Evolutionary conservation across 148 eudicot species (phyloP).

Genomic region (Silene latifolia): DNA sequence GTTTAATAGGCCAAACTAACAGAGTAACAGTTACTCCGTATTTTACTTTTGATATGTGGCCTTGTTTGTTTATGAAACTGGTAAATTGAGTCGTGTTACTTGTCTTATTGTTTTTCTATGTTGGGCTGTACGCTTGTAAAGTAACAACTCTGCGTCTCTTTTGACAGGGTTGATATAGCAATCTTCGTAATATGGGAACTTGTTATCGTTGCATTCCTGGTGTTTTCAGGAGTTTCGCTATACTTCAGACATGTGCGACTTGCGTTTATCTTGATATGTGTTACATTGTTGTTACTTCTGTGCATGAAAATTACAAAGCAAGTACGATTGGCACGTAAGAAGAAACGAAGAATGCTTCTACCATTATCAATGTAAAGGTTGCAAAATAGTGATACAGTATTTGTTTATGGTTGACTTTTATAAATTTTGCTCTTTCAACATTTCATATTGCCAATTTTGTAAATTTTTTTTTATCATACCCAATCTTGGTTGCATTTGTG

Average conservation of each 20-base stretch:
- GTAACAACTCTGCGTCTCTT: neutral
- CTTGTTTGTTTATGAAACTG: neutral
- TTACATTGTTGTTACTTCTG: constrained; percentile 62
- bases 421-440: constrained; percentile 22
- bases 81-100: no score
- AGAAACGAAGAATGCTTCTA: constrained; percentile 97
- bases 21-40: neutral
- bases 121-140: no score
- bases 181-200: constrained; percentile 96
- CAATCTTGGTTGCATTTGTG: neutral
- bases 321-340: constrained; percentile 83
- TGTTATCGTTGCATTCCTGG: constrained; percentile 76
- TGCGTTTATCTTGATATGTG: constrained; percentile 66
- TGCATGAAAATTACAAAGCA: constrained; percentile 93
- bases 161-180: constrained; percentile 89
- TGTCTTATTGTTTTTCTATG: no score
- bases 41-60: neutral
- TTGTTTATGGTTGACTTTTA: constrained; percentile 9
- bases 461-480: neutral
- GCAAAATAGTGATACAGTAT: constrained; percentile 27
- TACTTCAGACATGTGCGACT: constrained; percentile 79
- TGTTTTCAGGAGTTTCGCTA: constrained; percentile 84
- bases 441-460: constrained; percentile 1
- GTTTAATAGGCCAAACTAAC: neutral
- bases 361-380: constrained; percentile 88